Base-by-base conservation (phyloP, 2,329 filamentous ascomycete species). In the Cladosporium sp. region DNA sequence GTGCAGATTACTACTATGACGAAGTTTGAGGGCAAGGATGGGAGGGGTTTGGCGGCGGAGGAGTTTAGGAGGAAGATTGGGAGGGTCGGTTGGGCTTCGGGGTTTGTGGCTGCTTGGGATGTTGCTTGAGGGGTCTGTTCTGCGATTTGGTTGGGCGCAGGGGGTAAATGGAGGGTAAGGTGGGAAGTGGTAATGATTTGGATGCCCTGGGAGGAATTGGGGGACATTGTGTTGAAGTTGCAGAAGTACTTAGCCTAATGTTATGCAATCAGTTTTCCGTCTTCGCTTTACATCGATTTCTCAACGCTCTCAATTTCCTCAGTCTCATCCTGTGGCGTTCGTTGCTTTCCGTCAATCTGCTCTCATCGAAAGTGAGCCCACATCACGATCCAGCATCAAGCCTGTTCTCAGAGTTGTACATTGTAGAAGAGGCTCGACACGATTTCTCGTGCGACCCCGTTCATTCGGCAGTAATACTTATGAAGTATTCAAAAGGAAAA, bases 1-100 rank as follows among this genome's bases (percentile, higher is more conserved):
- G 71, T 92, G 5, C 77, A 76, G 56, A 68, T 93, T 25, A 79
- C 79, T 51, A 79, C 80, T 16, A 72, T 95, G 32, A 80, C 70
- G 11, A 72, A 62, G 19, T 76, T 80, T 43, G 67, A 71, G 56
- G 71, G 71, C 1, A 64, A 69, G 38, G 75, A 80, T 60, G 77
- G 70, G 3, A 70, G 78, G 43, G 80, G 80, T 0, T 55, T 83
- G 54, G 76, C 71, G 2, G 63, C 65, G 12, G 59, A 69, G 42
- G 72, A 78, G 57, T 80, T 73, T 62, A 68, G 67, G 58, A 65
- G 69, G 35, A 72, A 72, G 56, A 70, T 70, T 52, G 76, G 74
- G 1, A 68, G 69, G 51, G 67, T 71, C 33, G 71, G 65, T 18
- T 72, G 75, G 75, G 65, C 67, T 2, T 80, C 75, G 69, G 70